Evolutionary conservation across 139 green algal genomes (phyloP), one percentile per base, ranked within the genome.

Genomic region (Mychonastes homosphaera): DNA sequence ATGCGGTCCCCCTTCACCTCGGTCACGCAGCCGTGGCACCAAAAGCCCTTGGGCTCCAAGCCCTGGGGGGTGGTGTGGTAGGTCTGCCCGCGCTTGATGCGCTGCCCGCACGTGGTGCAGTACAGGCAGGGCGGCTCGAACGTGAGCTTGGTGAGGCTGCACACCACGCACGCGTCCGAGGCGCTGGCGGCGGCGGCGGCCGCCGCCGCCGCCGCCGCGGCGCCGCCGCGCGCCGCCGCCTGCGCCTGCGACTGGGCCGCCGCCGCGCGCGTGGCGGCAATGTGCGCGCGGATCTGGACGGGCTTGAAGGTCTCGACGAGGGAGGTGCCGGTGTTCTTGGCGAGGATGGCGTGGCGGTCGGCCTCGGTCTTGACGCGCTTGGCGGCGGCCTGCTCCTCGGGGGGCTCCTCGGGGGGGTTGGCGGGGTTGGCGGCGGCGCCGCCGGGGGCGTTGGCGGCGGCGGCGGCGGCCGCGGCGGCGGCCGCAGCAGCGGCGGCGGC

Each of bases 101-200:
- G 84, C 56, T 80, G 67, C 2, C 69, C 79, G 69, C 92, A 99
- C 36, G 46, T 45, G 21, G 77, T 84, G 77, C 92, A 99, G 76
- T 95, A 96, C 40, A 98, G 65, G 24, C 83, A 79, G 16, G 87
- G 86, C 28, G 92, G 92, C 77, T 98, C 92, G 69, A 96, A 98
- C 8, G 75, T 84, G 24, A 97, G 77, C 48, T 84, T 86, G 27
- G 81, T 83, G 6, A 80, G 66, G 23, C 61, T 43, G 69, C 91
- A 98, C 13, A 79, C 65, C 49, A 71, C 74, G 82, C 89, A 96
- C 34, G 54, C 58, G 21, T 80, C 75, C 43, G 86, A 75, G 36
- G 59, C 57, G 52, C 72, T 78, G 7, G 48, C 39, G n/a, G 63
- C 53, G 28, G 63, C 45, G 49, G 58, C 39, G 30, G 60, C 48